Evolutionary conservation across 192 early-diverging fungal species (phyloP).

Genomic region (Cladochytrium replicatum): DNA sequence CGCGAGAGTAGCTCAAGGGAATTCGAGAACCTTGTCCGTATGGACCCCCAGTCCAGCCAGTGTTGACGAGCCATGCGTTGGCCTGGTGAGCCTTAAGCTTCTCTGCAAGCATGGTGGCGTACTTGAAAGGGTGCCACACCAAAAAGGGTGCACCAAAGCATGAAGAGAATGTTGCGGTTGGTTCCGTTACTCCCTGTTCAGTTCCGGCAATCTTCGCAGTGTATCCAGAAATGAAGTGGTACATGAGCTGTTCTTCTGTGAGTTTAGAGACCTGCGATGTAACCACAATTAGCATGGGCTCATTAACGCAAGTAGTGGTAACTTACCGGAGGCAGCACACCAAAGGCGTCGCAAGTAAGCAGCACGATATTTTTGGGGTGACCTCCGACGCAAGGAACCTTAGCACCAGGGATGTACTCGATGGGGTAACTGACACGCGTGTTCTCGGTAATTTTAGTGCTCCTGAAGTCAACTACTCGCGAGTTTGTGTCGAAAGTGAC

Average conservation of each 20-base stretch:
- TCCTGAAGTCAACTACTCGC: slow-evolving; percentile 71
- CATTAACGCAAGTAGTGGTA: background rate
- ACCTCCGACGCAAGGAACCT: slow-evolving; percentile 81
- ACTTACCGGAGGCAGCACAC: slow-evolving; percentile 79
- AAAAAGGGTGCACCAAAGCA: slow-evolving; percentile 96
- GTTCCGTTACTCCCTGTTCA: slow-evolving; percentile 87
- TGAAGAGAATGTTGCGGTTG: slow-evolving; percentile 83
- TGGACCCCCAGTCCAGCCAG: slow-evolving; percentile 90
- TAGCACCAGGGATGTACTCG: slow-evolving; percentile 87
- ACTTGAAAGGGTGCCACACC: slow-evolving; percentile 90
- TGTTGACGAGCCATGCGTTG: slow-evolving; percentile 90
- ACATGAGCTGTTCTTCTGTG: slow-evolving; percentile 81
- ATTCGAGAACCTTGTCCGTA: slow-evolving; percentile 87
- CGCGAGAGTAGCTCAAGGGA: slow-evolving; percentile 91
- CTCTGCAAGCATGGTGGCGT: slow-evolving; percentile 91
- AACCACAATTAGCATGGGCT: background rate
- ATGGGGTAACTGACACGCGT: slow-evolving; percentile 96
- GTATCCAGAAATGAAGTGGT: slow-evolving; percentile 97
- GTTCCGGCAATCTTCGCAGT: slow-evolving; percentile 98
- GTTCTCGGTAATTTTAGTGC: slow-evolving; percentile 81
- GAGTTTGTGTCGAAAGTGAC: slow-evolving; percentile 72
- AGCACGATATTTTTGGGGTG: slow-evolving; percentile 94
- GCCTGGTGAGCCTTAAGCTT: slow-evolving; percentile 85
- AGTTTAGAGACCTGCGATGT: slow-evolving; percentile 66
- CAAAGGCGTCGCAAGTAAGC: slow-evolving; percentile 94